Evolutionary conservation across 805 yeast genomes (phyloP).

Genomic region (Candida maris): DNA sequence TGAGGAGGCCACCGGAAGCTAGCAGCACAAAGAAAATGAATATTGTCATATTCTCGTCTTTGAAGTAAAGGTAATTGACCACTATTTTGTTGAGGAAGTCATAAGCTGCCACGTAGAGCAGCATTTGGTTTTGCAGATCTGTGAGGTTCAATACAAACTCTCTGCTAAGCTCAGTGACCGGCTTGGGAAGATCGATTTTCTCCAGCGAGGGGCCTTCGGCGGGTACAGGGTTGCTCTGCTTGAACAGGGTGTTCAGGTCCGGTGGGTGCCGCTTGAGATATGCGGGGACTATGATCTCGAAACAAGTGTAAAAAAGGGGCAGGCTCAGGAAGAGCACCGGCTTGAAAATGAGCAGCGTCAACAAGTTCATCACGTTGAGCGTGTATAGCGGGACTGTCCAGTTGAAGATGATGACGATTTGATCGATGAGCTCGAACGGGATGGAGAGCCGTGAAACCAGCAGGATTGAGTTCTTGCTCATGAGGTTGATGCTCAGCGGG

Average conservation of each 20-base stretch:
- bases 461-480: slow-evolving; percentile 64
- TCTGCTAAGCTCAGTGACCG: slow-evolving; percentile 72
- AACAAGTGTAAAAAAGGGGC: slow-evolving; percentile 53
- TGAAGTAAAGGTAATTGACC: slow-evolving; percentile 57
- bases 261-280: slow-evolving; percentile 63
- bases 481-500: slow-evolving; percentile 59
- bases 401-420: slow-evolving; percentile 47
- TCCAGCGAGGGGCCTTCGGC: slow-evolving; percentile 50
- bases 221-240: slow-evolving; percentile 40
- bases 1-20: slow-evolving; percentile 9
- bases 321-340: slow-evolving; percentile 54
- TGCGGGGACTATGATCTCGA: slow-evolving; percentile 63
- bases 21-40: slow-evolving; percentile 40
- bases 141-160: slow-evolving; percentile 78
- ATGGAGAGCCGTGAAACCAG: slow-evolving; percentile 59
- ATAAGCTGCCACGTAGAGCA: slow-evolving; percentile 57
- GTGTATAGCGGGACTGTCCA: slow-evolving; percentile 69
- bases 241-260: slow-evolving; percentile 35
- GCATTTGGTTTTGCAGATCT: slow-evolving; percentile 80
- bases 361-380: slow-evolving; percentile 43
- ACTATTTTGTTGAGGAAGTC: slow-evolving; percentile 51
- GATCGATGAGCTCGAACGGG: slow-evolving; percentile 61
- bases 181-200: slow-evolving; percentile 53
- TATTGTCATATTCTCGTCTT: slow-evolving; percentile 57
- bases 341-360: slow-evolving; percentile 44